Base-by-base conservation (phyloP, 495 filamentous ascomycete genomes). In the Hyaloscypha variabilis region DNA sequence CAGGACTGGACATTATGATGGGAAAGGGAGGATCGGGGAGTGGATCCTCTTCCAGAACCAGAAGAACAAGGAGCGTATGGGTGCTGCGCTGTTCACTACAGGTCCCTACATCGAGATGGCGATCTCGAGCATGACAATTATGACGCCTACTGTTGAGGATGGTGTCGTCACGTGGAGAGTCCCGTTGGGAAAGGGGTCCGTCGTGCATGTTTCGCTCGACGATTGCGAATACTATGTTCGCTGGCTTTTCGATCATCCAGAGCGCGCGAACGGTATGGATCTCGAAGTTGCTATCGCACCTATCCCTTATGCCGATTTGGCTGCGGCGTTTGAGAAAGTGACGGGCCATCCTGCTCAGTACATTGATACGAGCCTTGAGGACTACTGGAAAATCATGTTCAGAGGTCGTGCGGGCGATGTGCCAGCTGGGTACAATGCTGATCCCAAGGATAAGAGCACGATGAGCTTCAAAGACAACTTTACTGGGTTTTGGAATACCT, bases 31-130 rank as follows among this genome's bases (percentile, higher is more conserved):
- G n/a, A 72, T 87, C 19, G 76, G 67, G 19, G 79, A 86, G 31
- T 85, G 78, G 75, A 80, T 86, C 49, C 66, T 76, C 6, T 65
- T 72, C 34, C 80, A 82, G 60, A 74, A 76, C 58, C 66, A 71
- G 54, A 66, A 66, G 13, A 77, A 75, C 58, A 64, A 69, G 25
- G 68, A 68, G 29, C 69, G 66, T 63, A 84, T 85, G 83, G 73
- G 74, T 29, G 78, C 78, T 26, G 79, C 82, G 0, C 62, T 85
- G 14, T 74, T 85, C 64, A 84, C 82, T 2, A 81, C 82, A 2
- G 78, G 83, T 0, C 82, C 82, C 26, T 87, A 86, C 68, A 79
- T 84, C 59, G 81, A 86, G 54, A 84, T 83, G 79, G 65, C 75
- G 3, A 74, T 83, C 23, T 74, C 71, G 8, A 30, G 28, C 0